A percentile compares a stretch with the other conserved stretches of the same genome.
Evolutionary conservation across 805 yeast genomes (phyloP).

Genomic region (Jamesozyma hellenica): DNA sequence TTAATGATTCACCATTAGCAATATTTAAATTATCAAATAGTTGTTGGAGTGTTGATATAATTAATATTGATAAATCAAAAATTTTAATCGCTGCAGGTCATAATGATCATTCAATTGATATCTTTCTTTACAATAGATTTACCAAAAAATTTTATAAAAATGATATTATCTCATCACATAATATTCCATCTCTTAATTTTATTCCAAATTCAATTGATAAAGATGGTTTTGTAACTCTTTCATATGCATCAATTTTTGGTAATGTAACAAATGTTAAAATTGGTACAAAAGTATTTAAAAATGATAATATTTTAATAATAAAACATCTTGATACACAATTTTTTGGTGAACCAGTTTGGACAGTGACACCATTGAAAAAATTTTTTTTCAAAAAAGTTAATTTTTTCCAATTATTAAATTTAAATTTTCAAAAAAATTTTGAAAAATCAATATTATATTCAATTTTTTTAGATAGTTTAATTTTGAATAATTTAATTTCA

Average conservation of each 20-base stretch:
- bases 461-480: conserved; percentile 13
- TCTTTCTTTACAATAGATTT: conserved; percentile 8
- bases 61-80: background rate
- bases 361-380: conserved; percentile 12
- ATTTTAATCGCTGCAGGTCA: conserved; percentile 16
- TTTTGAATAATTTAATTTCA: conserved; percentile 11
- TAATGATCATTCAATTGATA: conserved; percentile 15
- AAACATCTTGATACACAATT: conserved; percentile 14
- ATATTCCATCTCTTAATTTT: conserved; percentile 16
- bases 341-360: conserved; percentile 12
- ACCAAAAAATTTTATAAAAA: background rate
- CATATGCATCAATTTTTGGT: conserved; percentile 16
- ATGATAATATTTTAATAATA: background rate
- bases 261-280: conserved; percentile 14
- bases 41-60: conserved; percentile 21
- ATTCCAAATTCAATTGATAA: conserved; percentile 6
- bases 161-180: conserved; percentile 11
- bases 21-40: conserved; percentile 10
- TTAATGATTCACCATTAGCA: conserved; percentile 4
- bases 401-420: conserved; percentile 16
- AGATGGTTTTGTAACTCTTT: conserved; percentile 9
- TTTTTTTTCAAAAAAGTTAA: conserved; percentile 14
- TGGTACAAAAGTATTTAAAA: background rate
- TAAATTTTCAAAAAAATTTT: conserved; percentile 13
- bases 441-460: conserved; percentile 14